A percentile compares a stretch with the other conserved stretches of the same genome.
Evolutionary conservation across 1,284 basidiomycete species (phyloP).

Genomic region (Dichomitus squalens): DNA sequence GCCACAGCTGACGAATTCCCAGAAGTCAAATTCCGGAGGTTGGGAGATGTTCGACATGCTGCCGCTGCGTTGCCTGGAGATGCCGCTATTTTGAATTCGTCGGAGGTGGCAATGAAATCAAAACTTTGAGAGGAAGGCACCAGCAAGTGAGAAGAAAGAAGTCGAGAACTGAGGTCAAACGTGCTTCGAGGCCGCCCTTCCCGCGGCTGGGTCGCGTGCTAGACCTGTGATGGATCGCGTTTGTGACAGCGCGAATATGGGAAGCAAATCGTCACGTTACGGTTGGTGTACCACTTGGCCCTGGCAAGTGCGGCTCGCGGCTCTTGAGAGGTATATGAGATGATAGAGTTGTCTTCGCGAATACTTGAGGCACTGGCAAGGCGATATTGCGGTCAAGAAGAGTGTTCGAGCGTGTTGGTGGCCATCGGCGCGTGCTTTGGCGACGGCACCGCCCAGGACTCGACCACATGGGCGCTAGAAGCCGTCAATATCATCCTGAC

Average conservation of each 20-base stretch:
- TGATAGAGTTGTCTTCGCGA: too few relatives aligned
- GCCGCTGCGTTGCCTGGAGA: background rate
- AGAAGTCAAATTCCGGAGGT: conserved; percentile 56
- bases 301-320: too few relatives aligned
- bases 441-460: too few relatives aligned
- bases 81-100: background rate
- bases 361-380: too few relatives aligned
- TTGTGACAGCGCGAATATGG: conserved; percentile 7
- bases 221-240: conserved; percentile 5
- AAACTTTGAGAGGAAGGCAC: background rate
- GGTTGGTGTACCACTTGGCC: too few relatives aligned
- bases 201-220: background rate
- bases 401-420: too few relatives aligned
- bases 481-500: background rate
- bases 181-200: background rate
- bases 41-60: conserved; percentile 23
- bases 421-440: too few relatives aligned
- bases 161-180: background rate
- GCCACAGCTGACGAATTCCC: conserved; percentile 75
- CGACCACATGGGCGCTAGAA: conserved; percentile 2
- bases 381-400: too few relatives aligned
- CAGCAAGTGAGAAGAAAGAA: background rate
- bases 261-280: background rate
- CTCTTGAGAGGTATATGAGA: too few relatives aligned
- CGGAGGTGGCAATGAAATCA: background rate